phyloP scores from a whole-genome alignment of 352 stramenopile genomes.

The Sclerospora graminicola region DNA sequence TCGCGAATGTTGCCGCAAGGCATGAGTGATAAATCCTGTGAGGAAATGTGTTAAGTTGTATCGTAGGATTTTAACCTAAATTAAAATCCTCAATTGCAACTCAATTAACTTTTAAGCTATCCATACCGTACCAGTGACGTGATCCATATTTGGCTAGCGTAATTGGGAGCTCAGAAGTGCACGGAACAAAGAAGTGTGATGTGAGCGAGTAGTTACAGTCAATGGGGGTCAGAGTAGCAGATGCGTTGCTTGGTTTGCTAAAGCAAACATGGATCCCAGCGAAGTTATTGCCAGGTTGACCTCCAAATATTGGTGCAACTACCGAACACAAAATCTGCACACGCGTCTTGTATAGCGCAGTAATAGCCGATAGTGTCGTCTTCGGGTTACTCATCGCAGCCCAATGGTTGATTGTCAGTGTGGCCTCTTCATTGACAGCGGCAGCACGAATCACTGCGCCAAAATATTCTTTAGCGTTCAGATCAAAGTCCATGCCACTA shows the following conservation, averaged over 20 bases:
- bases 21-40: too few species aligned
- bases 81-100: too few species aligned
- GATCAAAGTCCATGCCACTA: conserved; percentile 21
- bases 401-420: conserved; percentile 24
- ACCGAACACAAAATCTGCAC: conserved; percentile 35
- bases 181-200: conserved; percentile 18
- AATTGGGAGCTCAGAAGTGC: conserved; percentile 11
- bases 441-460: conserved; percentile 16
- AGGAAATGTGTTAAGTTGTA: too few species aligned
- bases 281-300: conserved; percentile 16
- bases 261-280: conserved; percentile 35
- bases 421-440: conserved; percentile 9
- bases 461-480: conserved; percentile 26
- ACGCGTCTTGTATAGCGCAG: conserved; percentile 22
- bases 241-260: conserved; percentile 12
- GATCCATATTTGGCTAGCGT: conserved; percentile 11
- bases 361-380: conserved; percentile 22
- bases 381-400: conserved; percentile 7
- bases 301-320: not conserved
- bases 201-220: conserved; percentile 14
- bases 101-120: too few species aligned
- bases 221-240: conserved; percentile 10
- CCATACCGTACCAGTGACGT: too few species aligned
- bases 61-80: too few species aligned
- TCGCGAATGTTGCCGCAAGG: too few species aligned